Conservation (phyloP, 169 alveolate genomes). For the Plasmodium vivax region DNA sequence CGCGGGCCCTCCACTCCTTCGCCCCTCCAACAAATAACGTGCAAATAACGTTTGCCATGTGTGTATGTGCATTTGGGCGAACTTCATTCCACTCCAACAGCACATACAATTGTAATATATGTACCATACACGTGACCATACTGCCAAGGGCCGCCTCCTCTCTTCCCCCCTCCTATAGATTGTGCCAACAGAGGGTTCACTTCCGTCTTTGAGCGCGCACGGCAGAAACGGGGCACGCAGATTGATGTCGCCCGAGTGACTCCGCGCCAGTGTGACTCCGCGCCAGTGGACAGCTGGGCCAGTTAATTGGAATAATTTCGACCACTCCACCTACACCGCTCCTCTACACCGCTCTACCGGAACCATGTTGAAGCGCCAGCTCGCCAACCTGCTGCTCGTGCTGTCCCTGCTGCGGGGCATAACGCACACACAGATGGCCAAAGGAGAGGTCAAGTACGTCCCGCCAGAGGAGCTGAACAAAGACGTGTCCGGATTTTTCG, state of each 20-base stretch:
- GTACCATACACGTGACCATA: background rate
- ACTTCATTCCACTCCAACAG: background rate
- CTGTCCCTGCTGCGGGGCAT: background rate
- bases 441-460: background rate
- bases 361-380: background rate
- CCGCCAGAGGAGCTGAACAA: background rate
- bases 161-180: background rate
- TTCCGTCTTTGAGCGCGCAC: background rate
- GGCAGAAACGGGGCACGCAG: background rate
- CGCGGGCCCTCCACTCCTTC: background rate
- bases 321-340: background rate
- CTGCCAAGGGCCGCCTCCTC: background rate
- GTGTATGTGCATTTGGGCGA: background rate
- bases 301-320: background rate
- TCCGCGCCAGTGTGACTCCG: background rate
- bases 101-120: background rate
- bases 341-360: background rate
- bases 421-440: background rate
- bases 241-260: background rate
- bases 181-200: background rate
- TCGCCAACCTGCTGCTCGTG: background rate
- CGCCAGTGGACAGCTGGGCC: background rate
- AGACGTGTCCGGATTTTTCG: constrained; percentile 31
- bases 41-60: background rate
- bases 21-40: background rate